Conservation (phyloP, 306 rosid genomes). For the Sechiopsis laciniata region DNA sequence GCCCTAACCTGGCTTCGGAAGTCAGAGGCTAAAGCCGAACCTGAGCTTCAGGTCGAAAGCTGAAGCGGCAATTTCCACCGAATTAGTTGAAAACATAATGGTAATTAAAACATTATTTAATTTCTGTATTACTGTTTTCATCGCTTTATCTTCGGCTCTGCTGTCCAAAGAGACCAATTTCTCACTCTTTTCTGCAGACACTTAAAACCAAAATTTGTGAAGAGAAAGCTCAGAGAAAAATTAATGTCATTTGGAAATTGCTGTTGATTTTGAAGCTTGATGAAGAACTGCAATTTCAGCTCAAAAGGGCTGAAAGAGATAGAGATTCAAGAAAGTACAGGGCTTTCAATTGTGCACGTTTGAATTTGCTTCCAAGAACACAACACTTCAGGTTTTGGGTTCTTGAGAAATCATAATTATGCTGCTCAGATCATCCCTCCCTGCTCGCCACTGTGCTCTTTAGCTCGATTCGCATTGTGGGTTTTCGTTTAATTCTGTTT, state of each 20-base stretch:
- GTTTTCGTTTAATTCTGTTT: slow-evolving; percentile 1
- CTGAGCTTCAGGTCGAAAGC: not conserved
- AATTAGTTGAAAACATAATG: slow-evolving; percentile 11
- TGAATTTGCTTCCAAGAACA: not conserved
- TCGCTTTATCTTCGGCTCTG: slow-evolving; percentile 25
- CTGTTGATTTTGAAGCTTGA: not conserved
- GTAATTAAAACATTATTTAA: slow-evolving; percentile 5
- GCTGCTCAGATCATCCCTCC: slow-evolving; percentile 22
- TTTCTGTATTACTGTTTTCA: slow-evolving; percentile 4
- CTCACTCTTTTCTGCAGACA: slow-evolving; percentile 17
- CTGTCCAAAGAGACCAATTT: slow-evolving; percentile 19
- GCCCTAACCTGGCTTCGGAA: not conserved
- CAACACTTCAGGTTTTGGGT: not conserved
- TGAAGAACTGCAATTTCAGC: slow-evolving; percentile 14
- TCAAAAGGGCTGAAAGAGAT: not conserved
- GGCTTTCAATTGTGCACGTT: slow-evolving; percentile 11
- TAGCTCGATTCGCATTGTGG: slow-evolving; percentile 10
- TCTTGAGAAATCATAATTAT: not conserved
- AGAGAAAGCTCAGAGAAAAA: not conserved
- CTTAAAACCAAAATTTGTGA: not conserved
- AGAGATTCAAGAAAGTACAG: not conserved
- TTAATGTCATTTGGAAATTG: slow-evolving; percentile 2
- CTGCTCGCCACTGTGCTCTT: slow-evolving; percentile 1
- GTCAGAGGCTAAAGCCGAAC: not conserved
- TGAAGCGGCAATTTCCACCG: slow-evolving; percentile 15